Percentiles rank a stretch among this genome's conserved stretches.
Conservation (phyloP, 2,329 filamentous ascomycete species). For the Hortaea sp. region DNA sequence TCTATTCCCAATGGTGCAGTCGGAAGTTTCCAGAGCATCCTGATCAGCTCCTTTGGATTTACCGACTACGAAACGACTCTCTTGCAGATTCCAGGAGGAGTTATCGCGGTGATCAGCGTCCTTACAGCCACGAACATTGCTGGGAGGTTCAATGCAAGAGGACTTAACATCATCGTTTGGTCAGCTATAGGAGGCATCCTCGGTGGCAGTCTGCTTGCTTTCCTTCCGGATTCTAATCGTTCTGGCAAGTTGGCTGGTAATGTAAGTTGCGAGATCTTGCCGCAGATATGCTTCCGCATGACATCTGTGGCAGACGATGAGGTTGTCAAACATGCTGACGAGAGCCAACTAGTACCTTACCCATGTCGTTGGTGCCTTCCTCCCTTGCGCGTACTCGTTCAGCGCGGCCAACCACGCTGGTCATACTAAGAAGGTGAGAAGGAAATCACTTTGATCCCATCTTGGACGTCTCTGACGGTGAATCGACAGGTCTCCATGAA, state of each 20-base stretch:
- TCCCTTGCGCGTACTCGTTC: constrained; percentile 26
- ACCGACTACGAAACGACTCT: constrained; percentile 7
- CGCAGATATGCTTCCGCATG: too few relatives aligned
- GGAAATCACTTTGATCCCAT: too few relatives aligned
- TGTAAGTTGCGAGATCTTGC: too few relatives aligned
- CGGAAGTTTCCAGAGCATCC: constrained; percentile 19
- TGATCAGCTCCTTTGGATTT: constrained; percentile 9
- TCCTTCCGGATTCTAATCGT: constrained; percentile 29
- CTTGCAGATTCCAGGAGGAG: constrained; percentile 54
- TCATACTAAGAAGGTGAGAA: constrained; percentile 26
- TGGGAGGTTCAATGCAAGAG: constrained; percentile 30
- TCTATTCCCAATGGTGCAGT: constrained; percentile 4
- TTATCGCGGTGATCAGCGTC: constrained; percentile 43
- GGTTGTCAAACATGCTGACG: too few relatives aligned
- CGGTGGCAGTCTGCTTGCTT: constrained; percentile 45
- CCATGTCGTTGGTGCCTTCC: constrained; percentile 23
- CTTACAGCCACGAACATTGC: constrained; percentile 30
- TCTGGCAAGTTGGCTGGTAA: constrained; percentile 28
- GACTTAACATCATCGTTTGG: constrained; percentile 14
- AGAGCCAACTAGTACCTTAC: constrained; percentile 16
- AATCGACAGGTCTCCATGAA: constrained; percentile 8
- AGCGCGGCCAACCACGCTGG: constrained; percentile 15
- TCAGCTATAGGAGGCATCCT: constrained; percentile 26
- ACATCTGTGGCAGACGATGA: too few relatives aligned
- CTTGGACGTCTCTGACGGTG: too few relatives aligned